Evolutionary conservation across 208 protist genomes (phyloP), one percentile per base, ranked within the genome.

Genomic region (Acanthamoeba castellanii): DNA sequence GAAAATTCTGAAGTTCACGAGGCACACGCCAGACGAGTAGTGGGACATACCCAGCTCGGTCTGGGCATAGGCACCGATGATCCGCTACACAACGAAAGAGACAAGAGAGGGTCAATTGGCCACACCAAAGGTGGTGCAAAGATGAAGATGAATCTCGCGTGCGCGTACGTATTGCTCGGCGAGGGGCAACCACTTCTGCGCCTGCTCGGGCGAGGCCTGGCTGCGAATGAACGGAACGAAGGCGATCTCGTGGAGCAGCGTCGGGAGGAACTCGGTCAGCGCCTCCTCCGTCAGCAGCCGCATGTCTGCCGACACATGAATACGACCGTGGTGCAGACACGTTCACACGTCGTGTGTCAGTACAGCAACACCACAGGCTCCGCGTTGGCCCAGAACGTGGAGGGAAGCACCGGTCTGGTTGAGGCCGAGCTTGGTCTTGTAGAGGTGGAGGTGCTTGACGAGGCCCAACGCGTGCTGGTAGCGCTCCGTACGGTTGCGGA

Each of bases 51-150:
- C 91, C 5, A 94, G 82, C 78, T 95, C 93, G 25, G 93, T 95
- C 64, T 95, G 93, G 18, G 61, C 81, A 32, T 95, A 95, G 22
- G 93, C 45, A 14, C 93, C 93, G 20, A 95, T 95, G 59, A 95
- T 95, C 14, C 50, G 1, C 91, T 94, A 45, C 0, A 25, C 5
- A 25, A 68, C 13, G 50, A 22, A 37, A 25, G 34, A 42, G 11
- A 92, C n/a, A 20, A 74, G n/a, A 64, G 25, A 42, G 37, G 3
- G 42, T 45, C 42, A 68, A 78, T 45, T 45, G 42, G 14, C 18
- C 16, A 78, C 22, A 13, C 1, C 66, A 5, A 20, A 57, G 52
- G 16, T 22, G 52, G 18, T 6, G 52, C 16, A 7, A 4, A 57
- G 25, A 37, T 6, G 3, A 3, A 16, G 52, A 74, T 9, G 64